Conservation (phyloP, 2,329 filamentous ascomycete species). For the Onygenales sp. region DNA sequence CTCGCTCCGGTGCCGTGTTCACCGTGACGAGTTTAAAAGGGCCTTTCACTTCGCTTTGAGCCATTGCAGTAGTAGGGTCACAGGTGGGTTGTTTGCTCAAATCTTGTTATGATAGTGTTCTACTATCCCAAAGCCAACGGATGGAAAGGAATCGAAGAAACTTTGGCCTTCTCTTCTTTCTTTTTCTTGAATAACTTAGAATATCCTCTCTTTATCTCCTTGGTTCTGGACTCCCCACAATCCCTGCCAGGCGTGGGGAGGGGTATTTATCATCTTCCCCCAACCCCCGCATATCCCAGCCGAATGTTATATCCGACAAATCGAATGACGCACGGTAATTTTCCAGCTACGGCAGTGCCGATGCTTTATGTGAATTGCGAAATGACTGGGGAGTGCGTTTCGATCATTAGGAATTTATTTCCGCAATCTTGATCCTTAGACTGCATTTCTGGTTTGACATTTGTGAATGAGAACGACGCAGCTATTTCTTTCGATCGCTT, state of each 20-base stretch:
- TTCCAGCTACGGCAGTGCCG: neutral
- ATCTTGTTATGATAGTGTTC: neutral
- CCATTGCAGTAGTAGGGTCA: neutral
- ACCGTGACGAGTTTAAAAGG: constrained; percentile 58
- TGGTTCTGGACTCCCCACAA: neutral
- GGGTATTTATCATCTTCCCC: neutral
- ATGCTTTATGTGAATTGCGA: neutral
- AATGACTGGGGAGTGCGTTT: neutral
- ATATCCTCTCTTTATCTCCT: neutral
- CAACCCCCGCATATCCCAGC: neutral
- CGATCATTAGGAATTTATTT: neutral
- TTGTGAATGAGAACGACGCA: no score
- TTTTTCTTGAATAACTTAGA: neutral
- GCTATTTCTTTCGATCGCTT: neutral
- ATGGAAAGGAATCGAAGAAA: neutral
- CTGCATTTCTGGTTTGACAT: no score
- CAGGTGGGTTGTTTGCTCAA: neutral
- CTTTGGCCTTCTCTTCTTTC: neutral
- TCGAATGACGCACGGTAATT: neutral
- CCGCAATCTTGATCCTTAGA: neutral
- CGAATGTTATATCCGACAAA: neutral
- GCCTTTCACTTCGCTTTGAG: constrained; percentile 36
- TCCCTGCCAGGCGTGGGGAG: neutral
- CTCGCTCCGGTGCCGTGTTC: constrained; percentile 58
- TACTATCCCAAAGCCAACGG: no score